Percentiles rank a stretch among this genome's conserved stretches.
These are phyloP conservation scores for Suhomyces bribrorum DNA, from an alignment of 1,139 yeast genomes.

Conservation along the genomic window DNA sequence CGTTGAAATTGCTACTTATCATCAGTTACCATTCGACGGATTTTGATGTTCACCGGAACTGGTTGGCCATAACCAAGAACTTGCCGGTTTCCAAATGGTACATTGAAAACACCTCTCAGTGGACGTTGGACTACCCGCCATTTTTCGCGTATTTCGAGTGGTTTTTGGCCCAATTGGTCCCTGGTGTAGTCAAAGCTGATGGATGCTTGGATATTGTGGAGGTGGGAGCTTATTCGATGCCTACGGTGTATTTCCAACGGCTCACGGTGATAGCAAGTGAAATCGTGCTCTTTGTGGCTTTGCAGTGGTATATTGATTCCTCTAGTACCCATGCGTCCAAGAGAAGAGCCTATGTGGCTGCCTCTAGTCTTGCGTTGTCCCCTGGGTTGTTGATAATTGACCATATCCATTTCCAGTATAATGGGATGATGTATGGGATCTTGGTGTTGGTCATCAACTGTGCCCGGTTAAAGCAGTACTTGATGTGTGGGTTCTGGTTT, in stretches of 20 bases:
- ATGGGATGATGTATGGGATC: conserved; percentile 89
- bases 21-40: conserved; percentile 78
- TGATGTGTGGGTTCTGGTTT: conserved; percentile 73
- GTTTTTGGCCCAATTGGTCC: conserved; percentile 70
- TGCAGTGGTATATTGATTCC: conserved; percentile 70
- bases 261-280: conserved; percentile 79
- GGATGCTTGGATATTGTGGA: conserved; percentile 76
- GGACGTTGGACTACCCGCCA: conserved; percentile 98
- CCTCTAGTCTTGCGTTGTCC: conserved; percentile 78
- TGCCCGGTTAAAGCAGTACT: conserved; percentile 59
- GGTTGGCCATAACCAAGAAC: conserved; percentile 89
- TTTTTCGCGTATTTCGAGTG: conserved; percentile 95
- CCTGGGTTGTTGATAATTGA: conserved; percentile 90
- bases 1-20: conserved; percentile 38
- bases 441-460: conserved; percentile 71
- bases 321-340: conserved; percentile 30
- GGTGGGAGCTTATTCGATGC: conserved; percentile 68
- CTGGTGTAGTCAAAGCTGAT: conserved; percentile 60
- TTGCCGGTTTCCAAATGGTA: conserved; percentile 85
- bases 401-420: conserved; percentile 93
- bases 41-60: conserved; percentile 94
- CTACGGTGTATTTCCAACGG: conserved; percentile 82
- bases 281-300: conserved; percentile 62
- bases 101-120: conserved; percentile 75
- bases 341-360: conserved; percentile 68